Evolutionary conservation across 148 eudicot species (phyloP), one percentile per base, ranked within the genome.

Genomic region (Hydrangea macrophylla): DNA sequence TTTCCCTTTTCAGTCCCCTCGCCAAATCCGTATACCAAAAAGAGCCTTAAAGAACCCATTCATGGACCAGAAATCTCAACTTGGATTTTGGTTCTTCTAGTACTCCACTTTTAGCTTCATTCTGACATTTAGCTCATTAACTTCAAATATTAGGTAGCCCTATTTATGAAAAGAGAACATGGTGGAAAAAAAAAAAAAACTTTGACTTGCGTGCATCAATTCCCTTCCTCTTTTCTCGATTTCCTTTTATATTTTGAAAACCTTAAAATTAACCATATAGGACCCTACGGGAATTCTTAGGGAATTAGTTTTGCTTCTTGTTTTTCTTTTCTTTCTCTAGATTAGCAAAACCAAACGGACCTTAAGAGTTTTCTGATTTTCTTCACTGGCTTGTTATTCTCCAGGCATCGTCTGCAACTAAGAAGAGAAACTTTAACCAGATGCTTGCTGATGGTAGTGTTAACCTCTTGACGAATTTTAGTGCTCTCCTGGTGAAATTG

Each of bases 361-460:
- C 40, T 31, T 18, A 1, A 22, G 13, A 24, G 5, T 18, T 57
- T 58, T 58, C 23, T 58, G 10, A 32, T 32, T 58, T n/a, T 58
- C 30, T 18, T 31, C 28, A 27, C 12, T 57, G 12, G 18, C 1
- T 58, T 32, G 24, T n/a, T 53, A 1, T 32, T 35, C 22, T 58
- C 22, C 62, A 58, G 62, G 62, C 39, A 31, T 31, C 62, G 17
- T 58, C 90, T 71, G 74, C 61, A 55, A 64, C 72, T 53, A 88
- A 84, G 71, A 85, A 86, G 71, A 85, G 93, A 70, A 82, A 84
- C 74, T 84, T 88, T 65, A 76, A 82, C 68, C 83, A 81, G 88
- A 85, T 86, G 90, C 91, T 88, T 74, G 91, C 81, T 66, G 91
- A 84, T 68, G 96, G 96, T 90, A 80, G 69, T 45, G 13, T 8